These are phyloP conservation scores for Camelina sativa DNA, from an alignment of 345 rosid genomes.

Conservation along the genomic window DNA sequence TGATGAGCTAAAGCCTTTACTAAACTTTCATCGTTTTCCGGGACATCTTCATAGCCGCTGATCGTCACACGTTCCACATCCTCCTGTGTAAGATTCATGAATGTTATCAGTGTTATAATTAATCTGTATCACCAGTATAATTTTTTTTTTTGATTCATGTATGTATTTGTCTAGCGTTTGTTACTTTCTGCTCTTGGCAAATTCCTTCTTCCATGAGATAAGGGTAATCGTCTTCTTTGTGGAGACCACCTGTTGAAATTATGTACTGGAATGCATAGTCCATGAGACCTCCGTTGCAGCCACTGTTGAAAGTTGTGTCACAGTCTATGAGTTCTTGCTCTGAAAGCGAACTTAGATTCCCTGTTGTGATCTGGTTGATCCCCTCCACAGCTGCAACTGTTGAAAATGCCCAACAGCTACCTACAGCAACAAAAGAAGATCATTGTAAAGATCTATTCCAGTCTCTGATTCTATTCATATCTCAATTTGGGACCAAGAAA, in stretches of 20 bases:
- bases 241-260: conserved; percentile 73
- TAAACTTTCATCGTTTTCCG: conserved; percentile 58
- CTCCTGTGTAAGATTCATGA: conserved; percentile 49
- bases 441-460: background rate
- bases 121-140: background rate
- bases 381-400: conserved; percentile 90
- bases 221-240: conserved; percentile 79
- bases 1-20: conserved; percentile 78
- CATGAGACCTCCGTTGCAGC: conserved; percentile 94
- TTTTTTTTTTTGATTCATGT: conserved; percentile 15
- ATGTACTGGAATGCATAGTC: conserved; percentile 83
- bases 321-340: conserved; percentile 95
- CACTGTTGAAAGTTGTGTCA: conserved; percentile 62
- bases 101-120: conserved; percentile 1
- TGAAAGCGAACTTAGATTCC: conserved; percentile 65
- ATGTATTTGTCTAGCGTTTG: conserved; percentile 19
- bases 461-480: conserved; percentile 28
- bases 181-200: conserved; percentile 69
- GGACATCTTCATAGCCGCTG: conserved; percentile 72
- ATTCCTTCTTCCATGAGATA: conserved; percentile 60
- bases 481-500: conserved; percentile 6
- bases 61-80: conserved; percentile 64
- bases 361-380: conserved; percentile 78
- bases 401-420: conserved; percentile 98
- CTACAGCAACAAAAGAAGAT: conserved; percentile 42